Base-by-base conservation (phyloP, 2,329 filamentous ascomycete species). In the Colletotrichum viniferum region DNA sequence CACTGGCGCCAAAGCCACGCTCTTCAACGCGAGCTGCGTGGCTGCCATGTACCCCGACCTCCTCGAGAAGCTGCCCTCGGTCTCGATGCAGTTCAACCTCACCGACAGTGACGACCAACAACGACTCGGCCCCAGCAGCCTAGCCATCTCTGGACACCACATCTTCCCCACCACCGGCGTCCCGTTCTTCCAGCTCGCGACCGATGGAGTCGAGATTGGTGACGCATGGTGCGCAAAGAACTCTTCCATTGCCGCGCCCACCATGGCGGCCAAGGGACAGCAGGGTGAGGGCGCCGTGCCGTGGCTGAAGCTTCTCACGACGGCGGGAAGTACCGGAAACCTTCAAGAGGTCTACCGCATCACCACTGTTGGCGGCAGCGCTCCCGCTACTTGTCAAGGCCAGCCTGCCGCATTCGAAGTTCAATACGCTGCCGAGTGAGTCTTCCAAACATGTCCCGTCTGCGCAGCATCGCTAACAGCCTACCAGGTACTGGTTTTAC, bases 11-110 rank as follows among this genome's bases (percentile, higher is more conserved):
- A 82, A 95, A 0, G 96, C 96, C 70, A 93, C 91, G 2, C 94
- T 98, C 80, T 98, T 94, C 92, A 96, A 98, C 85, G 94, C 93
- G 74, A 94, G 92, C 79, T 98, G 96, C 85, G 84, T 96, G 38
- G 94, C 94, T 8, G 89, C 94, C 56, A 87, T 90, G 78, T 92
- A 92, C 80, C 93, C 95, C 1, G 89, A 92, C 70, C 87, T 97
- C 18, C 87, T 96, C 56, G 82, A 88, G 77, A 84, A 89, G 71
- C 88, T 97, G 24, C 92, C 95, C 5, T 87, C 87, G 75, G 90
- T 95, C 73, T 91, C 93, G 2, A 89, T 98, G 71, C 88, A 92
- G 81, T 94, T 94, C 81, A 87, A 92, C 80, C 86, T 93, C 64
- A 69, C 65, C n/a, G 24, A 58, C 26, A 26, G 56, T 65, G 71